Evolutionary conservation across 768 basidiomycete species (phyloP), one percentile per base, ranked within the genome.

Genomic region (Candolleomyces aberdarensis): DNA sequence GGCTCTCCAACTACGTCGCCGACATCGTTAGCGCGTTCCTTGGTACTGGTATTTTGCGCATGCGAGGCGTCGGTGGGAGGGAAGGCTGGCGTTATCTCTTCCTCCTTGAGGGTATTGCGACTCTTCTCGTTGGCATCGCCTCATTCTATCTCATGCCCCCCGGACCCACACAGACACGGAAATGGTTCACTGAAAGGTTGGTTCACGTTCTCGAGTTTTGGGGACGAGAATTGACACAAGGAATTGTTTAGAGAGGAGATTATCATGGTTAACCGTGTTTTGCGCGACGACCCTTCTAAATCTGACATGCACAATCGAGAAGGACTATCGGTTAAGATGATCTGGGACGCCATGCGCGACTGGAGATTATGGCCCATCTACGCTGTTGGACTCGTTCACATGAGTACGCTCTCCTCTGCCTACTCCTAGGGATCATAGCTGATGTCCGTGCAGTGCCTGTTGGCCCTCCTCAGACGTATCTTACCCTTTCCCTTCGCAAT

Each of bases 281-380:
- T 88, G 5, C 80, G 86, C 14, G 86, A 87, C 66, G 86, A 89
- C 65, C 86, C 87, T 5, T 74, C 83, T 6, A 88, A 87, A 67
- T 84, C 82, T 13, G 78, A 82, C 64, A 87, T 89, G 87, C 86
- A 88, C 72, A 89, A 90, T 64, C 80, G 87, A n/a, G 74, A 90
- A 72, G 87, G 85, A 14, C 73, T 89, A 5, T 74, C 75, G 4
- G 51, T 77, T 8, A 70, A 65, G 61, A 82, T 80, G 74, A 79
- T 89, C 31, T 83, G 74, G 70, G 66, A 75, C 26, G 80, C 84
- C 14, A 60, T 87, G 20, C 73, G 71, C 19, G 87, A 89, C 66
- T 88, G 82, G 80, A 75, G 80, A 56, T 71, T 88, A 65, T 88
- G 87, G 87, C 87, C 88, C 0, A 62, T 89, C 39, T 89, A 89